phyloP scores from a whole-genome alignment of 352 stramenopile species.

The Globisporangium iwayamae region DNA sequence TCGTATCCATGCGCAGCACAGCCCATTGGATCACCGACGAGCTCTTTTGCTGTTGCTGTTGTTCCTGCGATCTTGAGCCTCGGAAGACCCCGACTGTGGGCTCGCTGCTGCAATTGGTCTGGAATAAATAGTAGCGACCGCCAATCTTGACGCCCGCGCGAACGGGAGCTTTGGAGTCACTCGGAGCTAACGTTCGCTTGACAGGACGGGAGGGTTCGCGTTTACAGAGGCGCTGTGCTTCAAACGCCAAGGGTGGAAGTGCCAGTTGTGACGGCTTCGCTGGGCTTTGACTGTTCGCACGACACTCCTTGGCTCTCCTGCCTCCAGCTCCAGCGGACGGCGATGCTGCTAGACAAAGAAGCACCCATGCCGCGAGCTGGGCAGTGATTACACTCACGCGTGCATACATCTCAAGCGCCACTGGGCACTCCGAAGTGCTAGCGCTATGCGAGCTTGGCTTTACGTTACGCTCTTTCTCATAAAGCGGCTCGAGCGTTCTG shows the following conservation, averaged over 20 bases:
- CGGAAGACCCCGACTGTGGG: neutral
- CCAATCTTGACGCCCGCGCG: conserved; percentile 31
- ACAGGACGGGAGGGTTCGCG: neutral
- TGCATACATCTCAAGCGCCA: conserved; percentile 8
- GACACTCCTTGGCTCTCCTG: neutral
- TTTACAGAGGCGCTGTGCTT: neutral
- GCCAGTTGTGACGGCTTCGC: neutral
- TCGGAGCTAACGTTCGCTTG: neutral
- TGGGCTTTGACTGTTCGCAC: neutral
- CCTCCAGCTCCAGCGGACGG: neutral
- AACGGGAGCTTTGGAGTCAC: neutral
- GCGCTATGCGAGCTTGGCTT: neutral
- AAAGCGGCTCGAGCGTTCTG: conserved; percentile 22
- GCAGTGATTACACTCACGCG: conserved; percentile 48
- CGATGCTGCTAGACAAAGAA: conserved; percentile 25
- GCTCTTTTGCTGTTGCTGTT: neutral
- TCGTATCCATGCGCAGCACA: conserved; percentile 11
- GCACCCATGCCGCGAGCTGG: conserved; percentile 39
- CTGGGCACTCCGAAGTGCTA: neutral
- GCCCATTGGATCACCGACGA: conserved; percentile 2
- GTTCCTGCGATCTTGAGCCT: neutral
- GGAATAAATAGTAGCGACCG: conserved; percentile 30
- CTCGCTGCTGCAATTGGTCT: conserved; percentile 9
- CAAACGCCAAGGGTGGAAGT: neutral
- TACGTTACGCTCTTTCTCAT: neutral